Percentiles rank a stretch among this genome's conserved stretches.
Conservation (phyloP, 306 rosid species). For the Malus asiatica region DNA sequence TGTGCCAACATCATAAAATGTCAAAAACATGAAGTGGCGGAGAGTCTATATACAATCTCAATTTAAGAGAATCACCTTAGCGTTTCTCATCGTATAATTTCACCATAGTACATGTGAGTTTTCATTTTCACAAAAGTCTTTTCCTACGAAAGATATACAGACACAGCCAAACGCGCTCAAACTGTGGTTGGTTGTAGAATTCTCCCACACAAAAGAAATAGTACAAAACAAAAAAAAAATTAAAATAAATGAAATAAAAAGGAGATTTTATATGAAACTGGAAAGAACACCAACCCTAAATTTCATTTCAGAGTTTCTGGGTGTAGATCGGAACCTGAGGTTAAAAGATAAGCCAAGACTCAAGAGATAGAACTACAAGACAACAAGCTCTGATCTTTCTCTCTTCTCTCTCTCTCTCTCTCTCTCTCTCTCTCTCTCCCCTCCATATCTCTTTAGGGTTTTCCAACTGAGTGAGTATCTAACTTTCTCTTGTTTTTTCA, state of each 20-base stretch:
- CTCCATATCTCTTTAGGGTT: slow-evolving; percentile 19
- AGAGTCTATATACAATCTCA: no score
- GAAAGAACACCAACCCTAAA: slow-evolving; percentile 60
- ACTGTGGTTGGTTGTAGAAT: neutral
- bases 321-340: slow-evolving; percentile 35
- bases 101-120: neutral
- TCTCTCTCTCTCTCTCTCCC: slow-evolving; percentile 12
- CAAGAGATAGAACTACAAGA: slow-evolving; percentile 6
- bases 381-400: slow-evolving; percentile 10
- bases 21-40: accelerated
- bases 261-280: slow-evolving; percentile 34
- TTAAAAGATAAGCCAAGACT: slow-evolving; percentile 10
- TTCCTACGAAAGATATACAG: neutral
- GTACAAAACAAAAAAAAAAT: neutral
- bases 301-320: slow-evolving; percentile 26
- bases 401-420: slow-evolving; percentile 14
- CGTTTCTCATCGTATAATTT: neutral
- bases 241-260: slow-evolving; percentile 3
- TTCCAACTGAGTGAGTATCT: slow-evolving; percentile 20
- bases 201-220: slow-evolving; percentile 1
- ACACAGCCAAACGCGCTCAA: neutral
- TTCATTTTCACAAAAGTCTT: neutral
- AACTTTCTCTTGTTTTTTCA: slow-evolving; percentile 45
- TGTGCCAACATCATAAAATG: no score
- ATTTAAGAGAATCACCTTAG: no score